Evolutionary conservation across 2,329 filamentous ascomycete species (phyloP).

Genomic region (Aspergillus floridensis): DNA sequence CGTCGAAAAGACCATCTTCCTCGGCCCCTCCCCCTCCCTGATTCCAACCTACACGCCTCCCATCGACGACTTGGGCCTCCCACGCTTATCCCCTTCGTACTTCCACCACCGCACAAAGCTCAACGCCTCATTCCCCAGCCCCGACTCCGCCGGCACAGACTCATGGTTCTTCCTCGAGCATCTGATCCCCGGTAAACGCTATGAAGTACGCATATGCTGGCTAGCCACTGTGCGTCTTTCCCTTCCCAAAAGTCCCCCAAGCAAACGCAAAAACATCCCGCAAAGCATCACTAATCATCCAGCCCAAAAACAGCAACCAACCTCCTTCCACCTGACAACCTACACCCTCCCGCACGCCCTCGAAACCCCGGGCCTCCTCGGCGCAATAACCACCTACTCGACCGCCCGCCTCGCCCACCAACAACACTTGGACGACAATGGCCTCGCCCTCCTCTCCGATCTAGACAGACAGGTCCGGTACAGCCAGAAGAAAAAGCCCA

Average conservation of each 20-base stretch:
- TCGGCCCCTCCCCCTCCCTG: conserved; percentile 61
- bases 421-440: conserved; percentile 9
- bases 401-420: conserved; percentile 45
- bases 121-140: conserved; percentile 64
- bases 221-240: conserved; percentile 72
- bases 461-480: background rate
- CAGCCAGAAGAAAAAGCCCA: background rate
- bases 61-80: conserved; percentile 61
- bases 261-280: background rate
- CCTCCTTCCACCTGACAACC: conserved; percentile 68
- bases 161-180: conserved; percentile 77
- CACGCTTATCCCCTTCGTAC: conserved; percentile 59
- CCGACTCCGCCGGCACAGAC: conserved; percentile 55
- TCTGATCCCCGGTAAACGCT: conserved; percentile 69
- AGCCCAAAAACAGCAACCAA: conserved; percentile 68
- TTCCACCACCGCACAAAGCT: conserved; percentile 62
- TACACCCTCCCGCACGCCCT: conserved; percentile 62
- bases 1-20: conserved; percentile 87
- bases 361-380: conserved; percentile 60
- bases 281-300: conserved; percentile 14
- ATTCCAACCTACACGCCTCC: conserved; percentile 57
- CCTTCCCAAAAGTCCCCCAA: background rate
- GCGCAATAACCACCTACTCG: conserved; percentile 64
- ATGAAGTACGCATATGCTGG: conserved; percentile 94
- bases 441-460: background rate